A percentile compares a stretch with the other conserved stretches of the same genome.
Conservation (phyloP, 2,329 filamentous ascomycete species). For the Macrophomina tecta region DNA sequence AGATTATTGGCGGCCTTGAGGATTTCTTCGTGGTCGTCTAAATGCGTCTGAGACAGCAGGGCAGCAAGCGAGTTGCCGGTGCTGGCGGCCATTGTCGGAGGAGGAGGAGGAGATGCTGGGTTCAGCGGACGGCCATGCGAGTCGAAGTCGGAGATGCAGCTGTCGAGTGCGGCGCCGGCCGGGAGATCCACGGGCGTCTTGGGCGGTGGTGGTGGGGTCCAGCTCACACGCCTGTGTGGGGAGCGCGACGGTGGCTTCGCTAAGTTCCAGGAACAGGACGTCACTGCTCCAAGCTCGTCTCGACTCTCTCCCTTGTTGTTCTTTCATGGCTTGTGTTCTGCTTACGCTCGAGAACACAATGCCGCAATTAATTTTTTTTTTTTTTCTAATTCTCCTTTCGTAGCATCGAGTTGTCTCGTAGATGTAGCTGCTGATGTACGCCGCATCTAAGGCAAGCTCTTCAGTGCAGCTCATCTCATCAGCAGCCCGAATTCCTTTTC, state of each 20-base stretch:
- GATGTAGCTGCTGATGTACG: no score
- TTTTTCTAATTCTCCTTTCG: no score
- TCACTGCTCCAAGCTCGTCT: conserved; percentile 3
- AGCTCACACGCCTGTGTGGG: not conserved
- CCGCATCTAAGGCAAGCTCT: no score
- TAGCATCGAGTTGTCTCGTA: no score
- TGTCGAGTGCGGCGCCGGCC: conserved; percentile 12
- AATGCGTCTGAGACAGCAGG: conserved; percentile 62
- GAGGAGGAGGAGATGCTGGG: not conserved
- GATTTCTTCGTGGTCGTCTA: conserved; percentile 74
- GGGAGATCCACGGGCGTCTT: conserved; percentile 18
- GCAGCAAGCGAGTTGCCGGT: conserved; percentile 55
- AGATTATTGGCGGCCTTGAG: conserved; percentile 67
- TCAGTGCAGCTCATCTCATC: not conserved
- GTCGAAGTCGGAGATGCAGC: conserved; percentile 17
- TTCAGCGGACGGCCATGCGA: conserved; percentile 24
- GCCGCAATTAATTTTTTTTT: no score
- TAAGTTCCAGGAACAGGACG: conserved; percentile 12
- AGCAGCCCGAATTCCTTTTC: not conserved
- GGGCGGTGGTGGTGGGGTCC: conserved; percentile 13
- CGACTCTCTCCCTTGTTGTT: not conserved
- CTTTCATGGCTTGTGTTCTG: no score
- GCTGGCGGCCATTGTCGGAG: conserved; percentile 47
- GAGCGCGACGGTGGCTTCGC: conserved; percentile 4
- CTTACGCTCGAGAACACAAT: no score